Conservation (phyloP, 2,329 filamentous ascomycete species). For the Drechslerella stenobrocha region DNA sequence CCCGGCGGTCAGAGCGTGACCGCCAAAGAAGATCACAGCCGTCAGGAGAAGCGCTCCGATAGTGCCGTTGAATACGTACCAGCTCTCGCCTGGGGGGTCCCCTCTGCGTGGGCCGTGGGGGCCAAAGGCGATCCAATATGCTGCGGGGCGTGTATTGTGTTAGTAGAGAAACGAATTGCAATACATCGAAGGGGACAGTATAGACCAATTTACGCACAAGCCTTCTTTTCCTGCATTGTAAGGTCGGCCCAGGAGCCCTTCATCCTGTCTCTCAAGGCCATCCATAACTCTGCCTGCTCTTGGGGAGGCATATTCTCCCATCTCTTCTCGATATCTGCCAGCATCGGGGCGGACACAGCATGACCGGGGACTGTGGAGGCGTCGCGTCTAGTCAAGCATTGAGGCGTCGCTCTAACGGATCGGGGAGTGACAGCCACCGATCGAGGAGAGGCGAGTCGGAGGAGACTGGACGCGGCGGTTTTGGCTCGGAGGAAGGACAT, state of each 20-base stretch:
- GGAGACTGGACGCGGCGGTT: constrained; percentile 34
- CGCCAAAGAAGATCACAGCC: constrained; percentile 70
- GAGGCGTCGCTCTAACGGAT: constrained; percentile 28
- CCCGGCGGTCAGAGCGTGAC: constrained; percentile 70
- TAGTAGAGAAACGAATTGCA: neutral
- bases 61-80: constrained; percentile 76
- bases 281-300: constrained; percentile 99
- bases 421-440: constrained; percentile 19
- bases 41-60: constrained; percentile 68
- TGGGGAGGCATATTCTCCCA: constrained; percentile 98
- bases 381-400: constrained; percentile 60
- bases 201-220: constrained; percentile 70
- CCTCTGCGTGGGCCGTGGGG: constrained; percentile 88
- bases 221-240: constrained; percentile 97
- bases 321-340: constrained; percentile 98
- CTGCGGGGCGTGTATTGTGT: too few relatives aligned
- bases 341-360: constrained; percentile 95
- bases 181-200: neutral
- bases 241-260: constrained; percentile 96
- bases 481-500: constrained; percentile 49
- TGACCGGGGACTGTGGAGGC: constrained; percentile 60
- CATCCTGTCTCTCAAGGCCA: constrained; percentile 97
- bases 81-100: constrained; percentile 79
- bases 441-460: constrained; percentile 38
- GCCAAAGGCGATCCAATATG: constrained; percentile 98